Percentiles rank a stretch among this genome's conserved stretches.
Evolutionary conservation across 2,329 filamentous ascomycete species (phyloP).

Genomic region (Monosporascus ibericus): DNA sequence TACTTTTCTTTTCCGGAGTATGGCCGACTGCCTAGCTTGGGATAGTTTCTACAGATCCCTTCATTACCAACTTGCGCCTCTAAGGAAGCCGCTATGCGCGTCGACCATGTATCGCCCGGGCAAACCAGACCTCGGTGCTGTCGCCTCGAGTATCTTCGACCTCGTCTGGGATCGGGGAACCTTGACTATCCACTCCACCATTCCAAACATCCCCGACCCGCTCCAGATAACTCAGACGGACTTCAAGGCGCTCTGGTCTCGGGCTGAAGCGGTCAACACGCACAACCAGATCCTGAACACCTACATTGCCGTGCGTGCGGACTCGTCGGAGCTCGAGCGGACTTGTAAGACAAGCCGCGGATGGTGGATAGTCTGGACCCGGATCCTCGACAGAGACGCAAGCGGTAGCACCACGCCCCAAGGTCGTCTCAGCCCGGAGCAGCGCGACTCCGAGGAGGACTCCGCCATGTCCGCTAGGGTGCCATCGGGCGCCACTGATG

Average conservation of each 20-base stretch:
- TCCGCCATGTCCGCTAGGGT: too few relatives aligned
- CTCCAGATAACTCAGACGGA: slow-evolving; percentile 15
- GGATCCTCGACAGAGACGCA: slow-evolving; percentile 34
- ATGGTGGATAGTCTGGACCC: slow-evolving; percentile 66
- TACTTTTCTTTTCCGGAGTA: slow-evolving; percentile 62
- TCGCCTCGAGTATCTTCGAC: slow-evolving; percentile 47
- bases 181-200: slow-evolving; percentile 54
- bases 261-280: slow-evolving; percentile 58
- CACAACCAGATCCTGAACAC: slow-evolving; percentile 59
- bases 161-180: slow-evolving; percentile 55
- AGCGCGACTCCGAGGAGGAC: background rate
- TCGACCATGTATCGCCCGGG: slow-evolving; percentile 53
- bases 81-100: slow-evolving; percentile 48
- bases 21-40: slow-evolving; percentile 52
- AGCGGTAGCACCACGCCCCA: background rate
- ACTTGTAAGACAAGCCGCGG: slow-evolving; percentile 61
- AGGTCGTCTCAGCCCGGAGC: background rate
- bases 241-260: slow-evolving; percentile 41
- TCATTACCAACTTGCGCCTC: slow-evolving; percentile 53
- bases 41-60: slow-evolving; percentile 53
- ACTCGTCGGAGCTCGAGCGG: slow-evolving; percentile 45
- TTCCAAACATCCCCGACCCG: slow-evolving; percentile 59
- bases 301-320: slow-evolving; percentile 39
- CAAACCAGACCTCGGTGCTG: slow-evolving; percentile 34
- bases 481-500: background rate